Percentiles rank a stretch among this genome's conserved stretches.
phyloP scores from a whole-genome alignment of 23 red algal genomes.

The Chondrus crispus region DNA sequence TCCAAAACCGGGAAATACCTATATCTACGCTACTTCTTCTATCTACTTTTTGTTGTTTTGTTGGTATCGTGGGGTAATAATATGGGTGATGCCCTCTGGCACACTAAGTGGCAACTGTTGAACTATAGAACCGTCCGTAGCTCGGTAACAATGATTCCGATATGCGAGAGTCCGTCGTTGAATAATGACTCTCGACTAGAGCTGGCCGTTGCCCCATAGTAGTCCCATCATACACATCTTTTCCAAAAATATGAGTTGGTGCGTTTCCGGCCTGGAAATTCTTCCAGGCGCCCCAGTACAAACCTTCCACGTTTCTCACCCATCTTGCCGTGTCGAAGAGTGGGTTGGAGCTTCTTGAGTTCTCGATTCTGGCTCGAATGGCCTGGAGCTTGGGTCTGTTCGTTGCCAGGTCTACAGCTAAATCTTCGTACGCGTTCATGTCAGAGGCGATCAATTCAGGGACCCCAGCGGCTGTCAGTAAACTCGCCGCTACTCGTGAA shows the following conservation, averaged over 20 bases:
- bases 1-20: too few relatives aligned
- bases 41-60: too few relatives aligned
- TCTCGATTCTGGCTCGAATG: slow-evolving; percentile 40
- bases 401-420: slow-evolving; percentile 70
- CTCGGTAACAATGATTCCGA: slow-evolving; percentile 35
- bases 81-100: too few relatives aligned
- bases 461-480: slow-evolving; percentile 74
- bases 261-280: slow-evolving; percentile 42
- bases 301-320: slow-evolving; percentile 68
- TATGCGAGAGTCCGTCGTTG: slow-evolving; percentile 4
- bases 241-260: slow-evolving; percentile 52
- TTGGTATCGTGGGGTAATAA: too few relatives aligned
- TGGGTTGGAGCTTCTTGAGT: slow-evolving; percentile 17
- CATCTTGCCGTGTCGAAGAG: slow-evolving; percentile 78
- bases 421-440: slow-evolving; percentile 73
- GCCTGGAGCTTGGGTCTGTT: slow-evolving; percentile 12
- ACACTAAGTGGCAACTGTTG: too few relatives aligned
- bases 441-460: slow-evolving; percentile 66
- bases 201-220: slow-evolving; percentile 44
- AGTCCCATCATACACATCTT: slow-evolving; percentile 54
- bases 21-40: too few relatives aligned
- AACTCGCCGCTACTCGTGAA: slow-evolving; percentile 74
- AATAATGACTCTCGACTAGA: slow-evolving; percentile 33
- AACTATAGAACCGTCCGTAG: too few relatives aligned
- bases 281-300: slow-evolving; percentile 76